Conservation (phyloP, 768 basidiomycete species). For the Steccherinum ochraceum region DNA sequence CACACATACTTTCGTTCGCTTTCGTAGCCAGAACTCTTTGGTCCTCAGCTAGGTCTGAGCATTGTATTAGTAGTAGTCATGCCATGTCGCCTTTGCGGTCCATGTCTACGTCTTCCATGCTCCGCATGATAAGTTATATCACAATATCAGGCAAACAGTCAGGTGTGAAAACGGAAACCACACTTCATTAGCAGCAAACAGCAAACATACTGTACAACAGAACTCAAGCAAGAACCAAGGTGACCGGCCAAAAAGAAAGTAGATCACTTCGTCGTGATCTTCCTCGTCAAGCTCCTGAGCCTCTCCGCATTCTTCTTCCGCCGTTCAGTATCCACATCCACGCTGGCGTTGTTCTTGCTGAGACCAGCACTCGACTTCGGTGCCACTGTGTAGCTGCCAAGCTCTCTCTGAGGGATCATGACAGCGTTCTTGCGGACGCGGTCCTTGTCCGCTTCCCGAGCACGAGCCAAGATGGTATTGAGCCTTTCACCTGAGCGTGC, state of each 20-base stretch:
- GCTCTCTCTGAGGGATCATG: constrained; percentile 69
- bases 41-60: no score
- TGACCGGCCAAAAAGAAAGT: not conserved
- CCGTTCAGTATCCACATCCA: constrained; percentile 69
- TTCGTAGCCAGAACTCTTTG: no score
- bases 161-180: no score
- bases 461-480: constrained; percentile 63
- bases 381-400: constrained; percentile 77
- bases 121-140: not conserved
- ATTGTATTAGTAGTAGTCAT: no score
- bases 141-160: constrained; percentile 1
- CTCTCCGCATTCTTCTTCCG: constrained; percentile 72
- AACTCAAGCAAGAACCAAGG: no score
- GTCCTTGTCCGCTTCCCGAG: constrained; percentile 61
- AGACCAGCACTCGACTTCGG: constrained; percentile 54
- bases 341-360: constrained; percentile 45
- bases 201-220: no score
- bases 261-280: constrained; percentile 26
- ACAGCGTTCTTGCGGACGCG: constrained; percentile 75
- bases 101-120: no score
- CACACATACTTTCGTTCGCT: no score
- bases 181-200: no score
- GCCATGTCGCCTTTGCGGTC: no score
- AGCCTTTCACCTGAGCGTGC: constrained; percentile 45
- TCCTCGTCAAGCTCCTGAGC: constrained; percentile 54